These are phyloP conservation scores for Paramecium pentaurelia DNA, from an alignment of 73 alveolate genomes.

Conservation along the genomic window DNA sequence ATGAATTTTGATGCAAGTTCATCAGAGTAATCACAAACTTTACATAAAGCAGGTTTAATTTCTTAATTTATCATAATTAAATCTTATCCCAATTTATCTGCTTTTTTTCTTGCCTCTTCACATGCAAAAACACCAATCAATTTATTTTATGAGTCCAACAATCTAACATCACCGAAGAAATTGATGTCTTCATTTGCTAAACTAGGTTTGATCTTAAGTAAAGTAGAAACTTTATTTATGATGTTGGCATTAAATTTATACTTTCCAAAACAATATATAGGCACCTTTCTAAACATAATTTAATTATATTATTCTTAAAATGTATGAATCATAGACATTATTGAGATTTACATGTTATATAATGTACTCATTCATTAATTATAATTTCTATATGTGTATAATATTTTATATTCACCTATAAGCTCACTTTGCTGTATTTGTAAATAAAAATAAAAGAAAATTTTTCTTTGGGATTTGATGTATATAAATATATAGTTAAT, in stretches of 20 bases:
- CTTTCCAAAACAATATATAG: not conserved
- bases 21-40: constrained; percentile 31
- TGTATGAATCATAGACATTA: not conserved
- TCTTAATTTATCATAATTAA: constrained; percentile 18
- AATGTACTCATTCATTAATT: not conserved
- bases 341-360: not conserved
- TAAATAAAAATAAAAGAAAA: not conserved
- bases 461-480: not conserved
- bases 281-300: not conserved
- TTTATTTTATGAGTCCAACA: constrained; percentile 16
- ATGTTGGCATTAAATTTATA: not conserved
- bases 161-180: constrained; percentile 16
- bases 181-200: constrained; percentile 21
- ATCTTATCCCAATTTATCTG: not conserved
- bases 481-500: not conserved
- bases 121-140: constrained; percentile 36
- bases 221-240: not conserved
- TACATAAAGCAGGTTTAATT: constrained; percentile 18
- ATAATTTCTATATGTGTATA: not conserved
- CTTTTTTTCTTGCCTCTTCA: constrained; percentile 34
- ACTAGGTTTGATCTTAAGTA: not conserved
- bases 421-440: too few species aligned
- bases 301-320: not conserved
- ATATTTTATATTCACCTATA: not conserved
- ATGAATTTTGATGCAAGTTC: constrained; percentile 24